Evolutionary conservation across 1,284 basidiomycete genomes (phyloP).

Genomic region (Thecaphora thlaspeos): DNA sequence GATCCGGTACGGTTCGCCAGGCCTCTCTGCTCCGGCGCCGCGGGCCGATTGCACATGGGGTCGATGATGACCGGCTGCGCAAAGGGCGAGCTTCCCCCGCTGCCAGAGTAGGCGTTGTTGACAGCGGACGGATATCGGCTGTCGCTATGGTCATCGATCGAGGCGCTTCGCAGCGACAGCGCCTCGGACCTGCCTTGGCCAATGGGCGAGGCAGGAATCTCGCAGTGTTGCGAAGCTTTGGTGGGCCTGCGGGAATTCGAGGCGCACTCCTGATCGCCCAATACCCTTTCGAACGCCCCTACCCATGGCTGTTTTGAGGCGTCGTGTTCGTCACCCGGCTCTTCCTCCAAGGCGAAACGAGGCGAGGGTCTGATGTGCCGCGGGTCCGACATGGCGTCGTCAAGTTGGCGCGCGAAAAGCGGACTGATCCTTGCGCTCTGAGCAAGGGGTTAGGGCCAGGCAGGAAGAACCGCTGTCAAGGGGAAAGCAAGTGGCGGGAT

Average conservation of each 20-base stretch:
- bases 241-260: conserved; percentile 1
- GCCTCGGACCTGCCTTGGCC: neutral
- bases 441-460: no score
- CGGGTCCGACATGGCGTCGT: conserved; percentile 17
- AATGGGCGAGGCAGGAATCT: neutral
- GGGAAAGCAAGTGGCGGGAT: no score
- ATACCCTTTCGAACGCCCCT: conserved; percentile 50
- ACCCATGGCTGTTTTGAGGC: conserved; percentile 32
- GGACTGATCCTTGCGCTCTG: no score
- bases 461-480: no score
- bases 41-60: neutral
- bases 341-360: conserved; percentile 37
- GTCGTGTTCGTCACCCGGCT: conserved; percentile 28
- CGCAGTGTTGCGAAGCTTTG: neutral
- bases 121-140: neutral
- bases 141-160: neutral
- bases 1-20: no score
- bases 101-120: neutral
- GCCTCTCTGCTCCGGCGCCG: neutral
- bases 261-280: conserved; percentile 45
- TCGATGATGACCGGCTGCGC: neutral
- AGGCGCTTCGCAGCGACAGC: neutral
- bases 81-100: neutral
- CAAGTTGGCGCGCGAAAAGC: no score
- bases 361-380: conserved; percentile 14